Conservation (phyloP, 805 yeast genomes). For the Deakozyma indianensis region DNA sequence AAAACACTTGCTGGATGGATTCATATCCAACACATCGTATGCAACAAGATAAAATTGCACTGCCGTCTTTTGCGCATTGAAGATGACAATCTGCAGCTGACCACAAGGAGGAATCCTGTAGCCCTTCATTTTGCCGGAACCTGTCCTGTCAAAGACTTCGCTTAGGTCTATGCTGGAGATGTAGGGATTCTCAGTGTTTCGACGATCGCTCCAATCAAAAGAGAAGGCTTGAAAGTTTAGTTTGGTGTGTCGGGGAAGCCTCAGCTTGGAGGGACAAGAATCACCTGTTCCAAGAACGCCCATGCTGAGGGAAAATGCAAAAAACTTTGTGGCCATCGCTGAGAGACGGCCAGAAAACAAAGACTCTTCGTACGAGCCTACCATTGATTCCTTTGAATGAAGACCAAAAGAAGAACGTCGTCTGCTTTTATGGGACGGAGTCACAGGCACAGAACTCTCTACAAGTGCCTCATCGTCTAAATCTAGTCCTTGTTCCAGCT, state of each 20-base stretch:
- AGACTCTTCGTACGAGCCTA: slow-evolving; percentile 23
- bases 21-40: slow-evolving; percentile 19
- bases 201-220: slow-evolving; percentile 12
- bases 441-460: neutral
- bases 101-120: slow-evolving; percentile 21
- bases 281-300: slow-evolving; percentile 18
- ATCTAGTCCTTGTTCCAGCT: no score
- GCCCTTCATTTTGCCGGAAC: slow-evolving; percentile 9
- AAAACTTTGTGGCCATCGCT: slow-evolving; percentile 15
- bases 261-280: slow-evolving; percentile 9
- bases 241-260: slow-evolving; percentile 15
- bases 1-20: slow-evolving; percentile 17
- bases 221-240: slow-evolving; percentile 18
- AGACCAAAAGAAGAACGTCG: neutral
- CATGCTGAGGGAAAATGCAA: slow-evolving; percentile 12
- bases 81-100: slow-evolving; percentile 20
- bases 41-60: slow-evolving; percentile 20
- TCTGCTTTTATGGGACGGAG: neutral
- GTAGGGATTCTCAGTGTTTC: slow-evolving; percentile 13
- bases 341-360: slow-evolving; percentile 19
- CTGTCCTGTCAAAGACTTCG: neutral
- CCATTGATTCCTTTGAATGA: slow-evolving; percentile 11
- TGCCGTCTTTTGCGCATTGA: slow-evolving; percentile 19
- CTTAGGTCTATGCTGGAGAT: slow-evolving; percentile 15
- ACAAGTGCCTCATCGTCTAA: no score